These are phyloP conservation scores for Elymus sibiricus DNA, from an alignment of 176 grass and related monocot genomes.

Conservation along the genomic window DNA sequence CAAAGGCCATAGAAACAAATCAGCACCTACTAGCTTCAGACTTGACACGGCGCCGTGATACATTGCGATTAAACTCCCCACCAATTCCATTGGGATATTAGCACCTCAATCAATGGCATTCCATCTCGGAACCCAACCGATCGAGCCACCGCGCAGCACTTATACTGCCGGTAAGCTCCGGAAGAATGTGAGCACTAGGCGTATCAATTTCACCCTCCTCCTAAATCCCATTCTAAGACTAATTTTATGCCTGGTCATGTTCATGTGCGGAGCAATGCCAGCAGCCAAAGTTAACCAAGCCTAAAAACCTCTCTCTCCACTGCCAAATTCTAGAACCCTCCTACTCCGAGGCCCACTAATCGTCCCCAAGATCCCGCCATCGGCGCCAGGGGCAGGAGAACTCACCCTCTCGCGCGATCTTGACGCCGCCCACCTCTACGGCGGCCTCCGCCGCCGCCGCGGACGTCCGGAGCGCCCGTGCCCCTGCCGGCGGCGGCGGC, in stretches of 20 bases:
- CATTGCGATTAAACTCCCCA: not conserved
- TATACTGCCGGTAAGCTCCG: not conserved
- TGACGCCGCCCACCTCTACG: conserved; percentile 77
- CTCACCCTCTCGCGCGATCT: conserved; percentile 81
- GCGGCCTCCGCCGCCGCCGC: conserved; percentile 38
- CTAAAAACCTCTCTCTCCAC: not conserved
- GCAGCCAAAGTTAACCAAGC: not conserved
- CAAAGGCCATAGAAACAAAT: not conserved
- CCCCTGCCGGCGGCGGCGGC: not conserved
- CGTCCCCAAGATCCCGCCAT: conserved; percentile 37
- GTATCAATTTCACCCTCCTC: not conserved
- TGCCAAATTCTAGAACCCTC: not conserved
- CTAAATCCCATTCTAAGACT: not conserved
- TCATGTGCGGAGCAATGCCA: not conserved
- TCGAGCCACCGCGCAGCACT: not conserved
- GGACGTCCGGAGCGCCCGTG: conserved; percentile 23
- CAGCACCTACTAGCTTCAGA: not conserved
- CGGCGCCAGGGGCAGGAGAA: not conserved
- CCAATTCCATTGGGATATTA: not conserved
- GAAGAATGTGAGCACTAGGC: not conserved
- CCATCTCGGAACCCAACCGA: not conserved
- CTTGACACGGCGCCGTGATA: not conserved
- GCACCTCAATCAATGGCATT: not conserved
- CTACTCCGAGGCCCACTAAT: not conserved
- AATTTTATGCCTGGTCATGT: not conserved